A percentile compares a stretch with the other conserved stretches of the same genome.
These are phyloP conservation scores for Xylariaceae sp. DNA, from an alignment of 2,329 filamentous ascomycete species.

Conservation along the genomic window DNA sequence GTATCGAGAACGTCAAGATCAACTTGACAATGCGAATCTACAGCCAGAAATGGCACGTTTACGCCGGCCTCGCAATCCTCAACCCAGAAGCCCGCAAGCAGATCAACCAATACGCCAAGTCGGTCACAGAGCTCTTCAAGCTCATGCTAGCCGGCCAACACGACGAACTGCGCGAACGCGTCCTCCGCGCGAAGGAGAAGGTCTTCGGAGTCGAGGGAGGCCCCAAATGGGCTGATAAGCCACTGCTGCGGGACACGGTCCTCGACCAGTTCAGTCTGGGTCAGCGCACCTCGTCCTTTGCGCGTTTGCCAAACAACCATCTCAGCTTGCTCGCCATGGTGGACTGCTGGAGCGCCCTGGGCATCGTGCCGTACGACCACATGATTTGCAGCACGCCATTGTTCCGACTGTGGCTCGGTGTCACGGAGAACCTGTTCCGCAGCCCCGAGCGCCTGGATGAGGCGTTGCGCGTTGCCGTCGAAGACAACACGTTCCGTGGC, in stretches of 20 bases:
- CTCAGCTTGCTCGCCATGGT: slow-evolving; percentile 92
- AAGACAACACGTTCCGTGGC: slow-evolving; percentile 86
- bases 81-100: slow-evolving; percentile 90
- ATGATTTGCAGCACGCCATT: slow-evolving; percentile 99
- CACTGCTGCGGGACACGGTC: slow-evolving; percentile 74
- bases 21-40: slow-evolving; percentile 97
- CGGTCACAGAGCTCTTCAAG: slow-evolving; percentile 91
- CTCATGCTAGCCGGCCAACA: slow-evolving; percentile 86
- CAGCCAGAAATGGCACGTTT: slow-evolving; percentile 98
- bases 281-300: slow-evolving; percentile 39
- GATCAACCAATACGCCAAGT: slow-evolving; percentile 88
- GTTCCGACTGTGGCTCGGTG: slow-evolving; percentile 92
- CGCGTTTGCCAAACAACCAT: slow-evolving; percentile 80
- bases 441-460: slow-evolving; percentile 76
- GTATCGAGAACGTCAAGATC: slow-evolving; percentile 98
- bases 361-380: slow-evolving; percentile 95
- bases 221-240: slow-evolving; percentile 53
- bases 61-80: slow-evolving; percentile 92
- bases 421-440: slow-evolving; percentile 94
- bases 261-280: slow-evolving; percentile 82
- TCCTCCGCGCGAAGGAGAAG: slow-evolving; percentile 59
- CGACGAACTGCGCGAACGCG: slow-evolving; percentile 65
- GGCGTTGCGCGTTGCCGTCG: slow-evolving; percentile 76
- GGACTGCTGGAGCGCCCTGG: slow-evolving; percentile 93
- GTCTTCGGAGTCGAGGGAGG: slow-evolving; percentile 57